Base-by-base conservation (phyloP, 805 yeast genomes). In the Candida ovalis region DNA sequence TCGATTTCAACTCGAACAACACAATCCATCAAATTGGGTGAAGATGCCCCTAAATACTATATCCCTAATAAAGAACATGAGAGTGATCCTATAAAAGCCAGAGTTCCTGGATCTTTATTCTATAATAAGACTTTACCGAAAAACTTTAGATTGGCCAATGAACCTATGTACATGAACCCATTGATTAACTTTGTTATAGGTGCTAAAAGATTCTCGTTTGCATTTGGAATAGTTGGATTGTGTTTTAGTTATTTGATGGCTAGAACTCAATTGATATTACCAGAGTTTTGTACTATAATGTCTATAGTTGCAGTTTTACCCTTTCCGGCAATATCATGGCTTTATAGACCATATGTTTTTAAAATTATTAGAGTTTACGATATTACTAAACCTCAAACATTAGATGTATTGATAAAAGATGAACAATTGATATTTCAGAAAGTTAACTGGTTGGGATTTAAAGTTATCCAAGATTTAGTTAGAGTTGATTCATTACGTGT, bases 321-420 rank as follows among this genome's bases (percentile, higher is more conserved):
- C 3, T 64, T 77, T 2, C 94, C 95, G 0, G 63, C 81, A 2
- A 67, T 78, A 2, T 72, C 72, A 18, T 81, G 73, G 58, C 72
- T 80, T 44, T 78, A 88, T 2, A 69, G 73, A 30, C 82, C 87
- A 45, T 85, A 84, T 55, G 96, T 88, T 27, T 72, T 87, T 2
- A 70, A 88, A 52, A 79, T 88, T 15, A 86, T 78, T 67, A 68
- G 96, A 40, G 70, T 88, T 21, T 88, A 87, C 61, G 81, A 82
- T 56, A 74, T 76, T 37, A 74, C 77, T 3, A 70, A 76, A 58
- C 80, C 83, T 0, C 91, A 87, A 60, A 82, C 86, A 1, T 69
- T 80, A 46, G 87, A 82, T 43, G 77, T 76, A 58, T 70, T 88
- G 56, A 68, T 76, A 15, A 58, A 66, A 5, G 81, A 88, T 61